Conservation (phyloP, 805 yeast genomes). For the Starmerella scarabaei region DNA sequence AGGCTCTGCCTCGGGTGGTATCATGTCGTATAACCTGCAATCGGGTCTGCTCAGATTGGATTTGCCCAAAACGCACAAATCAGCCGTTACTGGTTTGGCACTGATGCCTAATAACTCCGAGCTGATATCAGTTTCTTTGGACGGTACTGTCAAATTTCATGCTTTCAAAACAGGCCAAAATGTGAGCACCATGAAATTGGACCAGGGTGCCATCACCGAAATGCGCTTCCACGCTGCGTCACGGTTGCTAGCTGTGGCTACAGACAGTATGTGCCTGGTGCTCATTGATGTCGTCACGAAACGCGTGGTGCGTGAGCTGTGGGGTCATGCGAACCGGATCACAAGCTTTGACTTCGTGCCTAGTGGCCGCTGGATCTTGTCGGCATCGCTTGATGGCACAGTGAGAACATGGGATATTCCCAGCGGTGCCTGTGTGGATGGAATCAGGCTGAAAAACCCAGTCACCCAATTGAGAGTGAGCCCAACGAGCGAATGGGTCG, state of each 20-base stretch:
- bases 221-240: conserved; percentile 70
- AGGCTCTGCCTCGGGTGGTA: conserved; percentile 77
- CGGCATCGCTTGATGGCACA: conserved; percentile 72
- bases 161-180: conserved; percentile 63
- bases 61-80: conserved; percentile 47
- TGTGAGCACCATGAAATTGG: conserved; percentile 46
- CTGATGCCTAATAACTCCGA: conserved; percentile 82
- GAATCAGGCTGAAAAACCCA: conserved; percentile 62
- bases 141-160: conserved; percentile 78
- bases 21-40: conserved; percentile 79
- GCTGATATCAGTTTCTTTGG: conserved; percentile 78
- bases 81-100: conserved; percentile 73
- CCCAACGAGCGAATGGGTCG: conserved; percentile 78
- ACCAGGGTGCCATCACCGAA: conserved; percentile 57
- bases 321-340: conserved; percentile 82
- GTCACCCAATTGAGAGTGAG: conserved; percentile 72
- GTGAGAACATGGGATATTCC: conserved; percentile 96
- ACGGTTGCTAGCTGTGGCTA: conserved; percentile 69
- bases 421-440: conserved; percentile 93
- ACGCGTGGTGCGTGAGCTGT: conserved; percentile 68
- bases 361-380: conserved; percentile 88
- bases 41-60: conserved; percentile 71
- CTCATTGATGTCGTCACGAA: conserved; percentile 73
- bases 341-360: conserved; percentile 84
- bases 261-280: conserved; percentile 76